Evolutionary conservation across 2,329 filamentous ascomycete species (phyloP), one percentile per base, ranked within the genome.

Genomic region (Purpureocillium takamizusanense): DNA sequence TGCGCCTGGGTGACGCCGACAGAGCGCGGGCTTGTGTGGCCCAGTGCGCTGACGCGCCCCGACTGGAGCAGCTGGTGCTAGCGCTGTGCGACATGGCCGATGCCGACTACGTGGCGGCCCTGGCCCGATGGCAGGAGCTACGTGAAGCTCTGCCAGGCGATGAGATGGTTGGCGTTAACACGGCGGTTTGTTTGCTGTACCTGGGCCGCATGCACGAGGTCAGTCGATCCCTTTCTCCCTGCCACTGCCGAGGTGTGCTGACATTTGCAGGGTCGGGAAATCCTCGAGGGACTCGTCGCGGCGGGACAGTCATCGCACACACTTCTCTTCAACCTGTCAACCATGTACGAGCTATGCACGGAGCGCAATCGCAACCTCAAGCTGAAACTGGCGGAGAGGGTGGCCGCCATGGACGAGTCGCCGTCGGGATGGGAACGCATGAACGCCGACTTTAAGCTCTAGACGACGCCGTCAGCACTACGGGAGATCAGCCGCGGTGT

Each of bases 341-440:
- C 90, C 0, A 77, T 95, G 51, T 97, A 94, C 56, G 92, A 97
- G 61, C 71, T 97, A 7, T 92, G 85, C 55, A 89, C 85, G 0
- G 89, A 97, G 50, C 74, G 76, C 44, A 76, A 86, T 31, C 69
- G 76, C 35, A 72, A 72, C 11, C 61, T 83, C 49, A 97, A 97
- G 67, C 60, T 75, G 23, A 67, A 65, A 18, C 66, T 97, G 14
- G 80, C 83, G 2, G 83, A 87, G 50, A 74, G 71, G 37, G 70
- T 92, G 14, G 81, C 86, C 1, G 64, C 59, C 2, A 67, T 76
- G 49, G 70, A 73, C 31, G 67, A 74, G 13, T 70, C 68, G 2
- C 58, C 70, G 1, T 63, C 66, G 2, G 83, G 82, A 6, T 81
- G 83, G 74, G 84, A 89, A 56, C 79, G 80, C 57, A 70, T 69